Evolutionary conservation across 805 yeast species (phyloP), one percentile per base, ranked within the genome.

Genomic region (Hanseniaspora jakobsenii): DNA sequence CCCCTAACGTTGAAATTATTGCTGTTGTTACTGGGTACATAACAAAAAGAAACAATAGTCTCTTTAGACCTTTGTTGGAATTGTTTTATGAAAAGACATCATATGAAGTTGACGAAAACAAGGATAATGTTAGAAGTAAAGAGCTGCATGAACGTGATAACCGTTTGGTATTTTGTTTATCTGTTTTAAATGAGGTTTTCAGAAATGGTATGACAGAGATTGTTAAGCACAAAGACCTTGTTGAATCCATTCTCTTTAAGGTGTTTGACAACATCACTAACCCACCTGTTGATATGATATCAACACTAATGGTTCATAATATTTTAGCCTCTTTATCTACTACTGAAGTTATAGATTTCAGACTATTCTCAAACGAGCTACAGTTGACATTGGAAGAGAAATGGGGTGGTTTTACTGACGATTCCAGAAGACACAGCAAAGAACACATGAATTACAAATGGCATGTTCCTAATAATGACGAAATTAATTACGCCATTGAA

Each of bases 131-230:
- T 0, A 71, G 95, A 57, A 75, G 67, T 4, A 65, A 71, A 6
- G 87, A 81, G 24, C 67, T 81, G 21, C 67, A 77, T 22, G 82
- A 82, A n/a, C 70, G 86, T 32, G 97, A 91, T 59, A 79, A 78
- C 24, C 72, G 78, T 16, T 62, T 91, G 7, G 75, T 75, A 24
- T 75, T 94, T 75, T 73, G 78, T 54, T 57, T 83, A 26, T 70
- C 78, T 3, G 72, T 85, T 2, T 60, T 87, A 34, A 76, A 78
- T 55, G 87, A 84, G 56, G 66, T 78, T 21, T 58, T 81, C 31
- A 75, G 85, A 19, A 80, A 80, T 47, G 78, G 89, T 1, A 77
- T 77, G n/a, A 61, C 59, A 0, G 56, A 65, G 3, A 55, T 79
- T 2, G 53, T 80, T 8, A 56, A 62, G 0, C 63, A 69, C 48